Conservation (phyloP, 192 early-diverging fungal species). For the Geranomyces variabilis region DNA sequence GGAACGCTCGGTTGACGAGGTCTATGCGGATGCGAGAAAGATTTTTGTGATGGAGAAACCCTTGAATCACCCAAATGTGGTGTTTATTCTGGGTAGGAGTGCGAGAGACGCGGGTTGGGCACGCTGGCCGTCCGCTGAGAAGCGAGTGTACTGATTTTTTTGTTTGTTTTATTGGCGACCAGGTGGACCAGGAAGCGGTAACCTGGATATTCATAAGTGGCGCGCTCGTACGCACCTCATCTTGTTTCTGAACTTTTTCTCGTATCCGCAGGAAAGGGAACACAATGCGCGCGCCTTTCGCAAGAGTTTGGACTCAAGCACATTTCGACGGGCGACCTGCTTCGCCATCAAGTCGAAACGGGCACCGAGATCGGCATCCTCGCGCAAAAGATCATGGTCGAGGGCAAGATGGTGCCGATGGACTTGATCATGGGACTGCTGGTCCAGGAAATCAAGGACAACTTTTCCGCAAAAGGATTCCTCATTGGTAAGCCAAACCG, state of each 20-base stretch:
- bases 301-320: conserved; percentile 91
- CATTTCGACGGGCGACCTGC: conserved; percentile 90
- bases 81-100: conserved; percentile 42
- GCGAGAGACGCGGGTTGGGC: background rate
- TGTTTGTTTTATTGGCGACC: background rate
- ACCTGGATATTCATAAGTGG: background rate
- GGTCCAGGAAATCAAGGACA: conserved; percentile 34
- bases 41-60: conserved; percentile 33
- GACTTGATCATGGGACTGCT: conserved; percentile 43
- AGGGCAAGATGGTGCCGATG: conserved; percentile 89
- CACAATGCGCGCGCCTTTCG: conserved; percentile 82
- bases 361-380: conserved; percentile 61
- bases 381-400: conserved; percentile 81
- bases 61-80: conserved; percentile 34
- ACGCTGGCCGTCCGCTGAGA: no score
- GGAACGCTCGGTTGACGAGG: conserved; percentile 34
- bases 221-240: background rate
- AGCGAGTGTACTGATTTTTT: background rate
- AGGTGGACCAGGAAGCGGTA: conserved; percentile 39
- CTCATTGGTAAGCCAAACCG: conserved; percentile 39
- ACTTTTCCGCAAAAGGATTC: conserved; percentile 43
- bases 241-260: background rate
- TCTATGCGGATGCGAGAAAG: conserved; percentile 41
- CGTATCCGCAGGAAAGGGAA: conserved; percentile 76
- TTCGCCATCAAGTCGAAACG: conserved; percentile 76